Evolutionary conservation across 208 protist species (phyloP).

Genomic region (Novymonas esmeraldas): DNA sequence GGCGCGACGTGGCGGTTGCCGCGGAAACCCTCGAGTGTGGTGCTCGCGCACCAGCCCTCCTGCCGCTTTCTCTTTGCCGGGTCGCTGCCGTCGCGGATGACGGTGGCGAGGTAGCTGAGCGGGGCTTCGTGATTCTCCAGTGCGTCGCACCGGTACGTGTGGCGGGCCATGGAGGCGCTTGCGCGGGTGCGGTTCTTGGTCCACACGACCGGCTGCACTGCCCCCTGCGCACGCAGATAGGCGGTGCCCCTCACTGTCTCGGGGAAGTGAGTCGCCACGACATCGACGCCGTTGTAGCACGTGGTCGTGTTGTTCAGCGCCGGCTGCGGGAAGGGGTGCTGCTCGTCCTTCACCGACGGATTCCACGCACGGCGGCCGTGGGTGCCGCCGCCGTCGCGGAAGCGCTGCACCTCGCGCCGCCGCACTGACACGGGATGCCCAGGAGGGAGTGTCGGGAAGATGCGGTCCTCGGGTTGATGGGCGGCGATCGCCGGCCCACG

Average conservation of each 20-base stretch:
- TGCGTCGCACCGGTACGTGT: conserved; percentile 41
- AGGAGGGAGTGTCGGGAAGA: conserved; percentile 53
- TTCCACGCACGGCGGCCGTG: conserved; percentile 63
- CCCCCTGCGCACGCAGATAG: conserved; percentile 30
- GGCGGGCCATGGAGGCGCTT: conserved; percentile 20
- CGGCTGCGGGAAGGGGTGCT: conserved; percentile 76
- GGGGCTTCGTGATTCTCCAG: conserved; percentile 30
- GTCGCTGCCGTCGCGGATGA: conserved; percentile 45
- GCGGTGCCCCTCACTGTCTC: conserved; percentile 47
- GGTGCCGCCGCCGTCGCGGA: conserved; percentile 27
- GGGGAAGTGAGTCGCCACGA: conserved; percentile 58
- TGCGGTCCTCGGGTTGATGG: conserved; percentile 31
- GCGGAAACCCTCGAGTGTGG: conserved; percentile 19
- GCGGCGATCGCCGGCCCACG: not conserved
- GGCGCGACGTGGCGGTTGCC: conserved; percentile 28
- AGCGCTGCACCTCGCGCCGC: conserved; percentile 51
- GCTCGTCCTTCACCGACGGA: conserved; percentile 61
- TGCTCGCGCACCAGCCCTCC: conserved; percentile 54
- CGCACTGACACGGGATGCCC: conserved; percentile 19
- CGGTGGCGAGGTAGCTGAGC: conserved; percentile 51
- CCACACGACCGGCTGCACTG: conserved; percentile 36
- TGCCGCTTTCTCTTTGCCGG: conserved; percentile 36
- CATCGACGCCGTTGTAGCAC: conserved; percentile 67
- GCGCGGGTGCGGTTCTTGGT: conserved; percentile 21
- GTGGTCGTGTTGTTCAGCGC: conserved; percentile 55